Conservation (phyloP, 202 grass and related monocot genomes). For the Brachypodium distachyon region DNA sequence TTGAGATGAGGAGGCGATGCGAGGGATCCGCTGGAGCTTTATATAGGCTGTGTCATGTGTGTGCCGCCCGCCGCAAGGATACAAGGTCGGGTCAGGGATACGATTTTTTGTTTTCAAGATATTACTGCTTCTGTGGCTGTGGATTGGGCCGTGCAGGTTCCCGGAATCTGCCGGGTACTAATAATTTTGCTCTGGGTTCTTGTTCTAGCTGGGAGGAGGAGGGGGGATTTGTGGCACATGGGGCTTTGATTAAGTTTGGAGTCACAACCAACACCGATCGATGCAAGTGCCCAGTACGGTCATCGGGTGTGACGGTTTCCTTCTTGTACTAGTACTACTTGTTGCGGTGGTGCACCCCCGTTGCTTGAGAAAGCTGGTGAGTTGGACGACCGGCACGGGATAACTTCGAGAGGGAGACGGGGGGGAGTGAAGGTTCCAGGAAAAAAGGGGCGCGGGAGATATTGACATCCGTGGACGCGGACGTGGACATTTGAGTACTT, state of each 20-base stretch:
- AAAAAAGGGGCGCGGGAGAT: constrained; percentile 18
- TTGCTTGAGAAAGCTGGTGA: constrained; percentile 16
- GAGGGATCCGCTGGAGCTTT: background rate
- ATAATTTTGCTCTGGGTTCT: background rate
- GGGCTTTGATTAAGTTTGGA: background rate
- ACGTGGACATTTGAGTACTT: background rate
- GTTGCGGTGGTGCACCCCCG: background rate
- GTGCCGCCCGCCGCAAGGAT: constrained; percentile 16
- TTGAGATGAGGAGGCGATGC: background rate
- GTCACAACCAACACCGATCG: background rate
- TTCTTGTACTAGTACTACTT: too few relatives aligned
- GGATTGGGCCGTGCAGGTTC: constrained; percentile 22
- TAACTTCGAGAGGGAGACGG: background rate
- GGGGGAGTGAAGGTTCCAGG: constrained; percentile 25
- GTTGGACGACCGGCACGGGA: background rate
- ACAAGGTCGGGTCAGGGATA: background rate
- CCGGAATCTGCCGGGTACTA: constrained; percentile 4
- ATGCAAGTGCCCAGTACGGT: constrained; percentile 6
- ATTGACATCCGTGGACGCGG: background rate
- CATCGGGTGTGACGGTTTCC: constrained; percentile 23
- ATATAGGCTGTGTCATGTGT: constrained; percentile 32
- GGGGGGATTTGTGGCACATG: background rate
- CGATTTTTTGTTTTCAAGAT: constrained; percentile 9
- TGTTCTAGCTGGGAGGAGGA: too few relatives aligned
- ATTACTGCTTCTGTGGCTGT: background rate